Percentiles rank a stretch among this genome's conserved stretches.
phyloP scores from a whole-genome alignment of 768 basidiomycete species.

The Strobilomyces echinocephalus region DNA sequence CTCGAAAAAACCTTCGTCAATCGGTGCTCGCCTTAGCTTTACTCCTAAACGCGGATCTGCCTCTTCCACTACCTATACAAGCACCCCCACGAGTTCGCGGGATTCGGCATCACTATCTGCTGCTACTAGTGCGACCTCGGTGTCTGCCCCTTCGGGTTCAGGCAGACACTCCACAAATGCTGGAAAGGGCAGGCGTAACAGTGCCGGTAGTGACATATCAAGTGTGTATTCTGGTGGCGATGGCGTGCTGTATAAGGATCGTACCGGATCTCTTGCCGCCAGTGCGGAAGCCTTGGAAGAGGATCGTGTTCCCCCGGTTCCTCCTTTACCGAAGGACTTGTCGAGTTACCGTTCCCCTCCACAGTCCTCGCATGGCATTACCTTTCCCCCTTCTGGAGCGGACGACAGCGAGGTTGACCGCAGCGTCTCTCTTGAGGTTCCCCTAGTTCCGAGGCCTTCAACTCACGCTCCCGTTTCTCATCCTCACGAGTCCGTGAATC shows the following conservation, averaged over 20 bases:
- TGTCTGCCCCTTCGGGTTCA: constrained; percentile 55
- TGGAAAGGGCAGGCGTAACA: constrained; percentile 69
- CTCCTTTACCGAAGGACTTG: constrained; percentile 87
- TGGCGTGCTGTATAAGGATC: constrained; percentile 58
- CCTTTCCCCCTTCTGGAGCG: constrained; percentile 43
- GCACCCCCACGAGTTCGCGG: constrained; percentile 77
- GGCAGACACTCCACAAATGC: constrained; percentile 62
- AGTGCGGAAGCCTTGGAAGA: constrained; percentile 60
- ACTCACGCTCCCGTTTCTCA: constrained; percentile 29
- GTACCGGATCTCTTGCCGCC: constrained; percentile 54
- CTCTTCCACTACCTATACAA: constrained; percentile 81
- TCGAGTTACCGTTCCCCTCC: constrained; percentile 73
- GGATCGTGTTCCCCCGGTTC: constrained; percentile 81
- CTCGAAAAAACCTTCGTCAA: constrained; percentile 56
- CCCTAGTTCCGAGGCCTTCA: constrained; percentile 28
- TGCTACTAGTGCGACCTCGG: constrained; percentile 72
- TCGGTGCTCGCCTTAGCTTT: constrained; percentile 64
- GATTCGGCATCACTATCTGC: constrained; percentile 83
- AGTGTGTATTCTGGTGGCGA: constrained; percentile 65
- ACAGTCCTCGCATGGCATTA: constrained; percentile 49
- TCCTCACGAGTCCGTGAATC: constrained; percentile 37
- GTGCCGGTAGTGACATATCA: constrained; percentile 81
- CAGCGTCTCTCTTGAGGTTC: constrained; percentile 49
- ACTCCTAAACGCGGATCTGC: constrained; percentile 86
- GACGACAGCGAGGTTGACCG: constrained; percentile 48